A percentile compares a stretch with the other conserved stretches of the same genome.
Conservation (phyloP, 2,329 filamentous ascomycete genomes). For the Chlorencoelia australis region DNA sequence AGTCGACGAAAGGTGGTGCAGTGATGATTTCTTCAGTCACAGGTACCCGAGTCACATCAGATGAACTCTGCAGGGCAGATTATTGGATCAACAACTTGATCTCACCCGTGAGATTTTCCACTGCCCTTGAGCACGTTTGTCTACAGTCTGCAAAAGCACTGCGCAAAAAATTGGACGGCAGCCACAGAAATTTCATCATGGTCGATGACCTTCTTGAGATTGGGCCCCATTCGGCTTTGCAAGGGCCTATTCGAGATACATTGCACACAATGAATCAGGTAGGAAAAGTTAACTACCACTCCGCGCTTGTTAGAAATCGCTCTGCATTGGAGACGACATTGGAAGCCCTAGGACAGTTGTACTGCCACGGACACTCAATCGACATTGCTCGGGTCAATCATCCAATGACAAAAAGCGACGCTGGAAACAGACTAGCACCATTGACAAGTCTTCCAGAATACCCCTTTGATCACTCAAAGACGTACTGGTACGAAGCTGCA, state of each 20-base stretch:
- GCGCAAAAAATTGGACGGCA: slow-evolving; percentile 2
- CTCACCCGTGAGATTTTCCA: slow-evolving; percentile 33
- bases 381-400: slow-evolving; percentile 5
- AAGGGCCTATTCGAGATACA: slow-evolving; percentile 1
- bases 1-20: slow-evolving; percentile 29
- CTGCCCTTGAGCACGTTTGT: slow-evolving; percentile 2
- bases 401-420: not conserved
- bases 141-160: not conserved
- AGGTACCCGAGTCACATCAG: not conserved
- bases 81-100: slow-evolving; percentile 39
- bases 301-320: slow-evolving; percentile 1
- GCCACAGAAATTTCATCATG: slow-evolving; percentile 1
- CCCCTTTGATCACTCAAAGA: slow-evolving; percentile 41
- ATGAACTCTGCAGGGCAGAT: slow-evolving; percentile 5
- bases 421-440: not conserved
- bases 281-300: not conserved
- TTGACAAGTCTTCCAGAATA: slow-evolving; percentile 40
- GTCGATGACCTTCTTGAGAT: slow-evolving; percentile 8
- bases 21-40: slow-evolving; percentile 16
- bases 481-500: slow-evolving; percentile 43
- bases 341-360: slow-evolving; percentile 2
- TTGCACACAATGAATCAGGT: not conserved
- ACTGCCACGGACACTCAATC: slow-evolving; percentile 1
- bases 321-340: slow-evolving; percentile 1
- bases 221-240: slow-evolving; percentile 11